phyloP scores from a whole-genome alignment of 2,329 filamentous ascomycete genomes.

The Sclerotinia nivalis region DNA sequence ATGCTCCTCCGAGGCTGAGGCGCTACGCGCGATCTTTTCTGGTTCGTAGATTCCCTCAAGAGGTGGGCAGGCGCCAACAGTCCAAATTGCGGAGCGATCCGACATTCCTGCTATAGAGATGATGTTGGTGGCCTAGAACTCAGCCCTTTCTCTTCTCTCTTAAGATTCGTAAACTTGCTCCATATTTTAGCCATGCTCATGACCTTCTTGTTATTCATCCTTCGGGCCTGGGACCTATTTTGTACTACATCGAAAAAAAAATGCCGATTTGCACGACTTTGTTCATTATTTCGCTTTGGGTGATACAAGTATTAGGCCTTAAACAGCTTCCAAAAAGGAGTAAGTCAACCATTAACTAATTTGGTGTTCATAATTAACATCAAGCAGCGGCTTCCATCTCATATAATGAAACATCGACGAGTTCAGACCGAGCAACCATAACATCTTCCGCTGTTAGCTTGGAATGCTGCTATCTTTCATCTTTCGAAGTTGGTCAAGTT shows the following conservation, averaged over 20 bases:
- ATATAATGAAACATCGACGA: slow-evolving; percentile 14
- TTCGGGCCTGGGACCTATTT: not conserved
- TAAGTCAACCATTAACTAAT: not conserved
- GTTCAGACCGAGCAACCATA: not conserved
- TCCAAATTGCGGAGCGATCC: not conserved
- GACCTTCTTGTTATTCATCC: slow-evolving; percentile 7
- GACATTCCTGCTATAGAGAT: not conserved
- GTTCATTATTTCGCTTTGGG: slow-evolving; percentile 13
- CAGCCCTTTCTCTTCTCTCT: not conserved
- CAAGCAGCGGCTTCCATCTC: slow-evolving; percentile 3
- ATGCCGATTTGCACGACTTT: slow-evolving; percentile 6
- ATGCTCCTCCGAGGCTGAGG: not conserved
- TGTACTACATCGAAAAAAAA: not conserved
- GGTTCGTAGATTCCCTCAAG: not conserved
- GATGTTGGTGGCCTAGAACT: slow-evolving; percentile 2
- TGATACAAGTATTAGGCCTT: not conserved
- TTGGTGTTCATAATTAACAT: not conserved
- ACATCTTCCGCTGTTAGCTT: slow-evolving; percentile 14
- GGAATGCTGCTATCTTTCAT: slow-evolving; percentile 26
- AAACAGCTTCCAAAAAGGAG: not conserved
- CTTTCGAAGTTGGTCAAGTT: slow-evolving; percentile 24
- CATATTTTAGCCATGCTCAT: slow-evolving; percentile 13
- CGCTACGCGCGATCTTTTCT: slow-evolving; percentile 1
- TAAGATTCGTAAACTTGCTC: slow-evolving; percentile 8
- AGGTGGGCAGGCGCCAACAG: slow-evolving; percentile 2